Evolutionary conservation across 208 protist species (phyloP).

Genomic region (Novymonas esmeraldas): DNA sequence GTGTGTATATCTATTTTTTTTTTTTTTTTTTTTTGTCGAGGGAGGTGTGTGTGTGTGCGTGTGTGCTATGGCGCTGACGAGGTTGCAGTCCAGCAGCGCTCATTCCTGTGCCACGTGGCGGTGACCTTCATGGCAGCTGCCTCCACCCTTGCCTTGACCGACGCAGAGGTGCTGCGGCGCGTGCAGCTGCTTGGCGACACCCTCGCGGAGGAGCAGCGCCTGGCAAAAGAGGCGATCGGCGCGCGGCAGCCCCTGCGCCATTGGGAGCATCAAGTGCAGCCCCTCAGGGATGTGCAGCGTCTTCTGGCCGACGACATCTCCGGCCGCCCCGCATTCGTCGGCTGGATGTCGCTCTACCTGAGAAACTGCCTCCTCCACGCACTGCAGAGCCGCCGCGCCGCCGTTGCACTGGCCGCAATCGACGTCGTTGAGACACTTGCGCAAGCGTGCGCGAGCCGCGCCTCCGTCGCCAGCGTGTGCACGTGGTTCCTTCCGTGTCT

Average conservation of each 20-base stretch:
- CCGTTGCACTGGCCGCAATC: conserved; percentile 15
- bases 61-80: too few relatives aligned
- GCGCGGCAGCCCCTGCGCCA: conserved; percentile 16
- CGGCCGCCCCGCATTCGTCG: conserved; percentile 30
- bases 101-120: not conserved
- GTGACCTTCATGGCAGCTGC: conserved; percentile 10
- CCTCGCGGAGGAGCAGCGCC: conserved; percentile 16
- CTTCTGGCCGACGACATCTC: conserved; percentile 40
- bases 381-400: conserved; percentile 48
- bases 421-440: conserved; percentile 19
- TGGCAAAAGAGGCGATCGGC: not conserved
- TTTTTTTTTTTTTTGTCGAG: not conserved
- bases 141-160: conserved; percentile 13
- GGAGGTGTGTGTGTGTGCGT: too few relatives aligned
- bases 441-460: conserved; percentile 2
- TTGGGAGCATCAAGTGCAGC: conserved; percentile 31
- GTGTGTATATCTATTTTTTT: not conserved
- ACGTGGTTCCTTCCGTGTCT: conserved; percentile 60
- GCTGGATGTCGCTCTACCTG: conserved; percentile 45
- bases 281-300: conserved; percentile 33
- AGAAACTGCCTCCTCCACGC: conserved; percentile 43
- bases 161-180: conserved; percentile 23
- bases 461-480: conserved; percentile 19
- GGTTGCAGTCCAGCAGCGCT: too few relatives aligned
- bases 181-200: conserved; percentile 38